A percentile compares a stretch with the other conserved stretches of the same genome.
phyloP scores from a whole-genome alignment of 192 early-diverging fungal species.

The Obelidium mucronatum region DNA sequence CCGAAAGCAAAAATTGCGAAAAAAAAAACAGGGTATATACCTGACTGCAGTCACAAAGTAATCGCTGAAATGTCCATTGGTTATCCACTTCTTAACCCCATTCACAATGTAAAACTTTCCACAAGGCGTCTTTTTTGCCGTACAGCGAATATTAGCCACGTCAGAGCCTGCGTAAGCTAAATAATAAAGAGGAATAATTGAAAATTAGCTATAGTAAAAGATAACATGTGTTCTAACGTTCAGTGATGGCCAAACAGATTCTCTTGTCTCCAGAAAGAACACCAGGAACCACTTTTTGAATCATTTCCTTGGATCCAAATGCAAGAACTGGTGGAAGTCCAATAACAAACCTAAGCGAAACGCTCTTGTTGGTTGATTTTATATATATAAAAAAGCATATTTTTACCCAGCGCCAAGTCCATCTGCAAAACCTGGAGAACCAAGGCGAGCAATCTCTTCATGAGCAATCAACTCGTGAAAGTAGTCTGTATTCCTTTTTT shows the following conservation, averaged over 20 bases:
- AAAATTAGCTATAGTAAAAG: neutral
- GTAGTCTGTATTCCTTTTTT: too few relatives aligned
- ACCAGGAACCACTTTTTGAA: conserved; percentile 49
- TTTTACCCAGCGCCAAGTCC: conserved; percentile 35
- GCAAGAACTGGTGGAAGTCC: conserved; percentile 52
- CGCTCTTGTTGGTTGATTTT: conserved; percentile 71
- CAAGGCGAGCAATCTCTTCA: conserved; percentile 48
- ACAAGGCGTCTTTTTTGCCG: conserved; percentile 52
- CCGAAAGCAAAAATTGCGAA: neutral
- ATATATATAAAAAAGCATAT: too few relatives aligned
- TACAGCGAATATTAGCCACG: conserved; percentile 67
- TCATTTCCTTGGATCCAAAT: conserved; percentile 54
- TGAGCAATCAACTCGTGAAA: conserved; percentile 63
- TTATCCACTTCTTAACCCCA: conserved; percentile 65
- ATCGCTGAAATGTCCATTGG: conserved; percentile 49
- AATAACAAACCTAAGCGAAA: conserved; percentile 52
- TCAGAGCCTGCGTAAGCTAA: conserved; percentile 61
- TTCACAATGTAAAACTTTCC: conserved; percentile 75
- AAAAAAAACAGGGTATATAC: neutral
- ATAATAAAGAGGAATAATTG: neutral
- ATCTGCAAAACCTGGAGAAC: conserved; percentile 44
- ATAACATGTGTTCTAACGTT: conserved; percentile 49
- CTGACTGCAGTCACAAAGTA: conserved; percentile 61
- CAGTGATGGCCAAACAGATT: conserved; percentile 62
- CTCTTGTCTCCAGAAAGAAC: conserved; percentile 55